These are phyloP conservation scores for Fraxinus albicans DNA, from an alignment of 305 asterid species.

Conservation along the genomic window DNA sequence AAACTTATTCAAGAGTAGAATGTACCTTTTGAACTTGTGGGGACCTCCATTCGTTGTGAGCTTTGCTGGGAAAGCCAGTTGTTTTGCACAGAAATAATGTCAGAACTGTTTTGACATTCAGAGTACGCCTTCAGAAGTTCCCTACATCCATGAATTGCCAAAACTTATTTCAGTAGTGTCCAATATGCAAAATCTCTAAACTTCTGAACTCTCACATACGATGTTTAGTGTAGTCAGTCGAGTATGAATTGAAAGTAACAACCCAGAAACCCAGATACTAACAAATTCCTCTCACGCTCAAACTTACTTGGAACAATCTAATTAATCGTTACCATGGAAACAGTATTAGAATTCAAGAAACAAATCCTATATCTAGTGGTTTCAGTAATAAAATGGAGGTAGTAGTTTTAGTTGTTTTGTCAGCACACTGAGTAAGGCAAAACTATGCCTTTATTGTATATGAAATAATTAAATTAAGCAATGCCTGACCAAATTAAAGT, in stretches of 20 bases:
- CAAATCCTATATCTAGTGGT: neutral
- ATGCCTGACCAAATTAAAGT: neutral
- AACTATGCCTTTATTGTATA: neutral
- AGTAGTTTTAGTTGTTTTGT: neutral
- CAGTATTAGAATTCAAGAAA: neutral
- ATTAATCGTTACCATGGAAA: neutral
- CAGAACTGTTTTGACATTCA: slow-evolving; percentile 64
- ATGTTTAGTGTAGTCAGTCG: neutral
- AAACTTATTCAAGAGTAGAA: neutral
- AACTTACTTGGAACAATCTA: neutral
- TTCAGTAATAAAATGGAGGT: neutral
- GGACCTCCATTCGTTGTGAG: slow-evolving; percentile 33
- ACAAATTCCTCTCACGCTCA: neutral
- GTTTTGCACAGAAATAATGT: slow-evolving; percentile 67
- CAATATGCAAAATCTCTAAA: neutral
- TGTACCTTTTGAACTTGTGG: slow-evolving; percentile 41
- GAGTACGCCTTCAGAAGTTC: slow-evolving; percentile 86
- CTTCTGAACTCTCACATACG: neutral
- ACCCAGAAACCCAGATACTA: neutral
- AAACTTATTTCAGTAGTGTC: slow-evolving; percentile 8
- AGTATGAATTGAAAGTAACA: neutral
- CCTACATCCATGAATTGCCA: slow-evolving; percentile 37
- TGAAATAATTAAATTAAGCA: neutral
- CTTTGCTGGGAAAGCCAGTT: slow-evolving; percentile 76
- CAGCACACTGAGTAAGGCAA: neutral